Conservation (phyloP, 805 yeast genomes). For the Pichia membranifaciens region DNA sequence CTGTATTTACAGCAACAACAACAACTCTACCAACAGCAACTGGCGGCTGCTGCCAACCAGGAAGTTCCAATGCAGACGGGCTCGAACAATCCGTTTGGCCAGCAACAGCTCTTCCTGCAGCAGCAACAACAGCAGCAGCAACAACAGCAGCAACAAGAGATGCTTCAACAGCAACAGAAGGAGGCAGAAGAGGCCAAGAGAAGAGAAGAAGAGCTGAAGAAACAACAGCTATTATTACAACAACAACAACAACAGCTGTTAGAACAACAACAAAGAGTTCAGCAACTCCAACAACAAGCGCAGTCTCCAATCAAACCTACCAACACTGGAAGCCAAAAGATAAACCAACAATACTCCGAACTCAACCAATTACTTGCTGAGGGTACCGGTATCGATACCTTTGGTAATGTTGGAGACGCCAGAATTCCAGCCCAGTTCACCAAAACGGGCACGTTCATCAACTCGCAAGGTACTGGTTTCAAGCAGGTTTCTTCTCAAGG, state of each 20-base stretch:
- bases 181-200: conserved; percentile 42
- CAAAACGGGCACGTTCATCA: conserved; percentile 69
- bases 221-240: conserved; percentile 11
- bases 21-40: conserved; percentile 20
- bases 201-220: conserved; percentile 38
- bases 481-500: conserved; percentile 45
- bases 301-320: conserved; percentile 36
- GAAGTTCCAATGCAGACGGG: conserved; percentile 36
- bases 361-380: conserved; percentile 72
- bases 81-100: conserved; percentile 34
- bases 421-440: conserved; percentile 94
- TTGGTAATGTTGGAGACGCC: conserved; percentile 77
- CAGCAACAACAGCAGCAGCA: conserved; percentile 9
- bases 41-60: conserved; percentile 23
- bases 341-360: conserved; percentile 58
- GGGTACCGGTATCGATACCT: conserved; percentile 92
- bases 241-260: conserved; percentile 10
- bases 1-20: conserved; percentile 21
- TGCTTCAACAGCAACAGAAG: conserved; percentile 2
- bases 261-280: conserved; percentile 12
- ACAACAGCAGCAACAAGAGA: conserved; percentile 2
- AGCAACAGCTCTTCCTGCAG: conserved; percentile 9
- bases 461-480: conserved; percentile 83
- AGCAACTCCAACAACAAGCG: conserved; percentile 24
- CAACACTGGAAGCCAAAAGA: conserved; percentile 48